Evolutionary conservation across 345 rosid genomes (phyloP).

Genomic region (Eucalyptus albens): DNA sequence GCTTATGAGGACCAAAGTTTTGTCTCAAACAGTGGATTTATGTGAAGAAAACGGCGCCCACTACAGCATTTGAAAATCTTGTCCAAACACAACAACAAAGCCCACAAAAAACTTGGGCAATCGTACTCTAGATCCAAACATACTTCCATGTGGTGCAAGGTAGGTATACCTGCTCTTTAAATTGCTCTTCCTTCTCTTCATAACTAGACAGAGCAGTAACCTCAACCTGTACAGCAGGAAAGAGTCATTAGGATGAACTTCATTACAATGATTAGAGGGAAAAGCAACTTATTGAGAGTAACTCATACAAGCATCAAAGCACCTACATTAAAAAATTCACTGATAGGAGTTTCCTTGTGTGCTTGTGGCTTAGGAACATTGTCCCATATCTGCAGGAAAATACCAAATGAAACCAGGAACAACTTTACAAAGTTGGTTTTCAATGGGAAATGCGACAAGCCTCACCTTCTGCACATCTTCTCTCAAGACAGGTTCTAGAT

Average conservation of each 20-base stretch:
- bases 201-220: slow-evolving; percentile 96
- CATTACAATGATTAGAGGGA: neutral
- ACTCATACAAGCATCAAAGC: neutral
- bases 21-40: neutral
- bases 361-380: slow-evolving; percentile 90
- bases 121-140: neutral
- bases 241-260: neutral
- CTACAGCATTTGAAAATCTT: neutral
- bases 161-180: slow-evolving; percentile 76
- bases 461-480: slow-evolving; percentile 95
- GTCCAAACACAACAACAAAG: neutral
- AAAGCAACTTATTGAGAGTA: neutral
- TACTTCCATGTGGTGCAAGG: neutral
- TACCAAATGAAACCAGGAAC: neutral
- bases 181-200: slow-evolving; percentile 96
- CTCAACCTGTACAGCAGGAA: slow-evolving; percentile 54
- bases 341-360: slow-evolving; percentile 81
- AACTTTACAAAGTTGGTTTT: neutral
- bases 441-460: neutral
- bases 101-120: neutral
- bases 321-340: slow-evolving; percentile 94
- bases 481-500: slow-evolving; percentile 86
- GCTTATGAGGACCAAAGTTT: neutral
- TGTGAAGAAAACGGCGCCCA: neutral
- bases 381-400: slow-evolving; percentile 85